Conservation (phyloP, 163 green algal genomes). For the Smithsoniella earleae region DNA sequence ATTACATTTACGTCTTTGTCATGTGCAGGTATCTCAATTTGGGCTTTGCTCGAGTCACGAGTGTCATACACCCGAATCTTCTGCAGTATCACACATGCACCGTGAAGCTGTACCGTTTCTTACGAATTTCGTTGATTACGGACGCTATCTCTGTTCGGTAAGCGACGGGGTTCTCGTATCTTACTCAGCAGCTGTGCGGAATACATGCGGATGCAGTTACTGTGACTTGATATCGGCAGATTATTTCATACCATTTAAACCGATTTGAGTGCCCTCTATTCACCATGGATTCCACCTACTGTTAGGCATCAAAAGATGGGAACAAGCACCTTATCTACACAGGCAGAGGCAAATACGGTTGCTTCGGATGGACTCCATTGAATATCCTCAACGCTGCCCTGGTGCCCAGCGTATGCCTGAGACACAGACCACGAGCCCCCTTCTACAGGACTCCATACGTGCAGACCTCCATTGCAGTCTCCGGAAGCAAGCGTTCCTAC, state of each 20-base stretch:
- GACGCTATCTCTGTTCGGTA: too few relatives aligned
- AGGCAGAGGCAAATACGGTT: conserved; percentile 69
- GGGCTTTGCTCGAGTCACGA: conserved; percentile 37
- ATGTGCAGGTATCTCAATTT: conserved; percentile 49
- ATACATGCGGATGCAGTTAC: too few relatives aligned
- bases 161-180: too few relatives aligned
- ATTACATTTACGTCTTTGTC: conserved; percentile 91
- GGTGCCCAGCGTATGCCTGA: conserved; percentile 55
- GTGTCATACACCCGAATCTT: conserved; percentile 25
- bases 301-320: too few relatives aligned
- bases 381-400: conserved; percentile 83
- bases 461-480: conserved; percentile 70
- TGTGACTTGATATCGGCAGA: too few relatives aligned
- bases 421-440: conserved; percentile 58
- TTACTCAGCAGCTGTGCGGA: too few relatives aligned
- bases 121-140: too few relatives aligned
- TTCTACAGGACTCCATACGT: conserved; percentile 78
- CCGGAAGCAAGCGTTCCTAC: conserved; percentile 64
- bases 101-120: too few relatives aligned
- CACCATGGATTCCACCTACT: too few relatives aligned
- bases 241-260: too few relatives aligned
- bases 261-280: too few relatives aligned
- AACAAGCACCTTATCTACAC: conserved; percentile 51
- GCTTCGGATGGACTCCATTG: conserved; percentile 88
- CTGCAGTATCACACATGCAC: too few relatives aligned